phyloP scores from a whole-genome alignment of 176 grass and related monocot genomes.

The Panicum miliaceum region DNA sequence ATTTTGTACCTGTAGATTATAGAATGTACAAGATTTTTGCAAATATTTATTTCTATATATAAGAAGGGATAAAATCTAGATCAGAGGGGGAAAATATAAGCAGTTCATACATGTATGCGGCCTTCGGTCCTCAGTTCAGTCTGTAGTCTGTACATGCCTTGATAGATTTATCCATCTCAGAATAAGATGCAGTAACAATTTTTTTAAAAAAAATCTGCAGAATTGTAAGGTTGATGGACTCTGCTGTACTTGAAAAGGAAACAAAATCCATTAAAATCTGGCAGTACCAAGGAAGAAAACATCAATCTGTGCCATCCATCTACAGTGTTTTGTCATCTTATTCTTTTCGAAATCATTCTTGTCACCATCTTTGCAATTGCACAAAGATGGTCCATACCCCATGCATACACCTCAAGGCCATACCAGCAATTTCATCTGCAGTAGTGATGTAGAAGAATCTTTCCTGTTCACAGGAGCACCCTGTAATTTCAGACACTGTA shows the following conservation, averaged over 20 bases:
- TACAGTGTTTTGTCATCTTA: constrained; percentile 36
- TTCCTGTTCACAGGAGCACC: constrained; percentile 14
- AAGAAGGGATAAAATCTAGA: constrained; percentile 56
- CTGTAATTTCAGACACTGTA: constrained; percentile 5
- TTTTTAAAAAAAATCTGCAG: background rate
- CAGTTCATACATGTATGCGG: constrained; percentile 37
- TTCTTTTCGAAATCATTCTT: constrained; percentile 25
- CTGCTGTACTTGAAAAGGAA: constrained; percentile 19
- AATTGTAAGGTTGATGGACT: constrained; percentile 33
- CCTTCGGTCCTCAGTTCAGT: background rate
- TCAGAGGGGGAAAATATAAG: constrained; percentile 45
- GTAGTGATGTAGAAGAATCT: constrained; percentile 33
- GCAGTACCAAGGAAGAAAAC: constrained; percentile 30
- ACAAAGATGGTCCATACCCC: constrained; percentile 47
- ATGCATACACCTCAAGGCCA: background rate
- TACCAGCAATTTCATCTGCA: constrained; percentile 39
- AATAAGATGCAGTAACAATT: constrained; percentile 1
- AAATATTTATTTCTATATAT: constrained; percentile 71
- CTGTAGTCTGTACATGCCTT: constrained; percentile 52
- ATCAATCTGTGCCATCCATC: constrained; percentile 25
- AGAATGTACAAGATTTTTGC: constrained; percentile 70
- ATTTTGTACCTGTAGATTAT: constrained; percentile 67
- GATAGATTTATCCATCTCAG: constrained; percentile 12
- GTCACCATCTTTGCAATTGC: constrained; percentile 33
- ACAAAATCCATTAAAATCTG: constrained; percentile 33